Percentiles rank a stretch among this genome's conserved stretches.
Evolutionary conservation across 805 yeast genomes (phyloP).

Genomic region (Phaffomyces thermotolerans): DNA sequence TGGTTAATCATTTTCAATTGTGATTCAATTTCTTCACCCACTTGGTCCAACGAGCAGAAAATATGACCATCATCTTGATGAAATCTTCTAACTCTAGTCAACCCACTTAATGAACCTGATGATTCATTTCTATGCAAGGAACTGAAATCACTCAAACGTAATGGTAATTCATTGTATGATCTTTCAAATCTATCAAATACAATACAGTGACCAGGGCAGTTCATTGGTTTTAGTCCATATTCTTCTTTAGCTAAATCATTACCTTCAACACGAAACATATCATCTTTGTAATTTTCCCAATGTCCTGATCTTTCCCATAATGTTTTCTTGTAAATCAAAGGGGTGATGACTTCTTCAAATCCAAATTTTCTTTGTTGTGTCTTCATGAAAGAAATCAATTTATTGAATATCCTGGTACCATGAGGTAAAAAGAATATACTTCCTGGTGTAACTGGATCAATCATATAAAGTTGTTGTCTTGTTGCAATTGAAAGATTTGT

Average conservation of each 20-base stretch:
- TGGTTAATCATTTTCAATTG: constrained; percentile 69
- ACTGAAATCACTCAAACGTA: constrained; percentile 81
- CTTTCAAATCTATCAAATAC: constrained; percentile 69
- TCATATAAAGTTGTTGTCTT: constrained; percentile 69
- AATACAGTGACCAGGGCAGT: constrained; percentile 92
- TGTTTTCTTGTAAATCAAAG: constrained; percentile 73
- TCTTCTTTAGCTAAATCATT: constrained; percentile 34
- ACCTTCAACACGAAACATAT: constrained; percentile 85
- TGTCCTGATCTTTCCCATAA: constrained; percentile 93
- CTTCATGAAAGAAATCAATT: constrained; percentile 74
- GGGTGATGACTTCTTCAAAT: constrained; percentile 88
- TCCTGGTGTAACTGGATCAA: constrained; percentile 83
- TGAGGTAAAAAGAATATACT: constrained; percentile 88
- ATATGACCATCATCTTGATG: constrained; percentile 99
- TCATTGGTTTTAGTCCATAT: constrained; percentile 91
- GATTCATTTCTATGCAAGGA: constrained; percentile 92
- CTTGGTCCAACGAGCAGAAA: constrained; percentile 76
- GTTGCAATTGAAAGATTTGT: constrained; percentile 23
- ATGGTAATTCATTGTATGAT: constrained; percentile 80
- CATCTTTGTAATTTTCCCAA: constrained; percentile 91
- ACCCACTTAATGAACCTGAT: constrained; percentile 87
- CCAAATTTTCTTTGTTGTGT: constrained; percentile 74
- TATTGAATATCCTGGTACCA: constrained; percentile 83
- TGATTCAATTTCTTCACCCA: constrained; percentile 61
- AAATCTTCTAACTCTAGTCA: constrained; percentile 88